Base-by-base conservation (phyloP, 345 rosid genomes). In the Barbarea vulgaris region DNA sequence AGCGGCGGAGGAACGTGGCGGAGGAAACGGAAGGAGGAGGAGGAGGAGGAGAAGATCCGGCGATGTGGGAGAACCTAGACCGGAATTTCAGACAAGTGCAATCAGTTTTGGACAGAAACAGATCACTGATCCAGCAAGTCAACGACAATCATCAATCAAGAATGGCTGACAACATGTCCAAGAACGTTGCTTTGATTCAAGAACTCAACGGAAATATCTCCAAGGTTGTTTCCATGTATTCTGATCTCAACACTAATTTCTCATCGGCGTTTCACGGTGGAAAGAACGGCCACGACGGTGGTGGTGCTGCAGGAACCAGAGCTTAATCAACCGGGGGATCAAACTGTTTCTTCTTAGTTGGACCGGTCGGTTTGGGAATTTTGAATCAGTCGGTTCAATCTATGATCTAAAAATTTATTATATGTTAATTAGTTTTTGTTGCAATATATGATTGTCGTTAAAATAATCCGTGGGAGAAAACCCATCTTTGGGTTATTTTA, bases 131-230 rank as follows among this genome's bases (percentile, higher is more conserved):
- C 30, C 89, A 88, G n/a, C 94, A 91, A 59, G 97, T 91, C 57
- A 89, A 93, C 83, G 94, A 91, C 47, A 93, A 93, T 61, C 98
- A 93, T 65, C 96, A 85, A 76, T 93, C 98, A 0, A 85, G 77
- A 75, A 81, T 74, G 39, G 84, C 93, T 3, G 89, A 83, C 61
- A 91, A 91, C 80, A 93, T 93, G 98, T 90, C 85, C 11, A 89
- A 91, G 75, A 93, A 93, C 86, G 97, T 93, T 0, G 89, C 88
- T 34, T 77, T 94, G 77, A 94, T 94, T n/a, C 89, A 91, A 42
- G 97, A 94, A 69, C 81, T 94, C 60, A 94, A 94, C 27, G 87
- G 87, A 61, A 93, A 93, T 78, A 87, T 93, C 61, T 82, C 96
- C 7, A 93, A 87, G 82, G 96, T 91, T 50, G 94, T 82, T 3